Percentiles rank a stretch among this genome's conserved stretches.
Evolutionary conservation across 257 asterid genomes (phyloP).

Genomic region (Fraxinus pennsylvanica): DNA sequence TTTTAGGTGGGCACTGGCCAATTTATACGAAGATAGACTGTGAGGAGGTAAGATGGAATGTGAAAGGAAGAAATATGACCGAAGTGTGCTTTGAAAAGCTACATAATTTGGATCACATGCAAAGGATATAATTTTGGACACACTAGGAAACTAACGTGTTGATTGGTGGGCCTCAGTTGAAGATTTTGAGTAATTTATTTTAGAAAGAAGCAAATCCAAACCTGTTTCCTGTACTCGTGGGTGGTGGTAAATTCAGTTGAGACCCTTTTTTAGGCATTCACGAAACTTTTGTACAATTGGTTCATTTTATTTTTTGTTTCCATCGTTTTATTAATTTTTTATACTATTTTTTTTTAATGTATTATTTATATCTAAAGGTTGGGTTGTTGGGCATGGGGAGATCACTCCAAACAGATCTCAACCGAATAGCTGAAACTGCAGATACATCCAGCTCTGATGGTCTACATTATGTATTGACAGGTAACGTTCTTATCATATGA

Average conservation of each 20-base stretch:
- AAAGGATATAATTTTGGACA: neutral
- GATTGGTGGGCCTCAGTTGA: neutral
- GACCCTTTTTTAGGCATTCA: neutral
- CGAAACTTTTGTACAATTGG: neutral
- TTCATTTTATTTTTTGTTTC: slow-evolving; percentile 11
- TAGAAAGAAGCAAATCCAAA: neutral
- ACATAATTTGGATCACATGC: neutral
- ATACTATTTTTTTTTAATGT: neutral
- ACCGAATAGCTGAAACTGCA: slow-evolving; percentile 85
- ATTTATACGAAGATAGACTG: neutral
- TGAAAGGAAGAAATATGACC: neutral
- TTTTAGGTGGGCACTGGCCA: neutral
- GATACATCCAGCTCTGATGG: slow-evolving; percentile 92
- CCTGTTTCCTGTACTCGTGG: neutral
- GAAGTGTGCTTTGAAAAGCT: neutral
- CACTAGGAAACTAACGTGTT: neutral
- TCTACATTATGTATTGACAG: slow-evolving; percentile 89
- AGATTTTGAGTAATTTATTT: neutral
- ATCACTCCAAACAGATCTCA: slow-evolving; percentile 87
- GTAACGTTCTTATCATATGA: slow-evolving; percentile 37
- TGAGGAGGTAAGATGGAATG: neutral
- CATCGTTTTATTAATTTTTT: slow-evolving; percentile 11
- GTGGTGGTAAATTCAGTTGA: neutral
- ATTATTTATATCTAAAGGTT: slow-evolving; percentile 47
- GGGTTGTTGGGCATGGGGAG: slow-evolving; percentile 88